Percentiles rank a stretch among this genome's conserved stretches.
Conservation (phyloP, 2,329 filamentous ascomycete species). For the Trichocomaceae sp. region DNA sequence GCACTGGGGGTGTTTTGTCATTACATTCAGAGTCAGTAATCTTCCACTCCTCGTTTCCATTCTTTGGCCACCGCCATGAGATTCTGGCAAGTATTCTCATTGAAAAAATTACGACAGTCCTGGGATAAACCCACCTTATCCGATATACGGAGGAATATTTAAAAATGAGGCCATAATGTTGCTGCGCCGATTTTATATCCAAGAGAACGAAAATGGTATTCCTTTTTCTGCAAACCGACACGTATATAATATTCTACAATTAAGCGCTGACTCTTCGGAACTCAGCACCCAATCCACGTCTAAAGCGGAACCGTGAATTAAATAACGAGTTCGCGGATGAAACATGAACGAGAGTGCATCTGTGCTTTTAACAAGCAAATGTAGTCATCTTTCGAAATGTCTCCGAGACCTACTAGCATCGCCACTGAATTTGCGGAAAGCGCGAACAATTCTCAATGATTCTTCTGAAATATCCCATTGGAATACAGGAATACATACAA, state of each 20-base stretch:
- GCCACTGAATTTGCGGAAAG: neutral
- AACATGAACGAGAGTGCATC: neutral
- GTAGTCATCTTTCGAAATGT: neutral
- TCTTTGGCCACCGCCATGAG: neutral
- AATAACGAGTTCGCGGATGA: conserved; percentile 32
- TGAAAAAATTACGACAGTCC: conserved; percentile 40
- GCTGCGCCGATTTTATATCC: conserved; percentile 89
- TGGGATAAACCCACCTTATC: conserved; percentile 70
- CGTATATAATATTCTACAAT: neutral
- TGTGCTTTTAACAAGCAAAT: neutral
- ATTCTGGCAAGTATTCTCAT: neutral
- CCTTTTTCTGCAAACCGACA: neutral
- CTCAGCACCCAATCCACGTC: conserved; percentile 55
- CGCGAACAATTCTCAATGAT: neutral
- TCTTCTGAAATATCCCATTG: conserved; percentile 1
- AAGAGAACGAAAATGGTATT: conserved; percentile 87
- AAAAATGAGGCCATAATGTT: conserved; percentile 90
- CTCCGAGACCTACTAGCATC: neutral
- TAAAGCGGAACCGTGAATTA: conserved; percentile 58
- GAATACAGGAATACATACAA: conserved; percentile 12
- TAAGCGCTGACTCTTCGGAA: neutral
- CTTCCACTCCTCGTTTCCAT: conserved; percentile 3
- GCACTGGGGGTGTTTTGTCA: conserved; percentile 86
- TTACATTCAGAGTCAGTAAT: conserved; percentile 62
- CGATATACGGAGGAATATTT: conserved; percentile 79